phyloP scores from a whole-genome alignment of 192 early-diverging fungal genomes.

The Umbelopsis sp. region DNA sequence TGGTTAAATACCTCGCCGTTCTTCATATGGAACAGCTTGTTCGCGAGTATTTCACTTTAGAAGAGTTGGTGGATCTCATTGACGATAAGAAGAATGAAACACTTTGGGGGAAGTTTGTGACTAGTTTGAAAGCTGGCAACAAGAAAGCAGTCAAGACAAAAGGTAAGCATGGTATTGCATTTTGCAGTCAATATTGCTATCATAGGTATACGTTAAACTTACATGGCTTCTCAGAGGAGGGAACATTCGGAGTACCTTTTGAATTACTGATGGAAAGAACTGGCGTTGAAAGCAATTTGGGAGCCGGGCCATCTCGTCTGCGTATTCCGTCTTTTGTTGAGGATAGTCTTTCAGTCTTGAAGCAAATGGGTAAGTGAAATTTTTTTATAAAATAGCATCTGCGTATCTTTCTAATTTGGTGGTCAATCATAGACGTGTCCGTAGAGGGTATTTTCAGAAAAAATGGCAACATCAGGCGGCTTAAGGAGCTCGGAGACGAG shows the following conservation, averaged over 20 bases:
- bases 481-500: conserved; percentile 83
- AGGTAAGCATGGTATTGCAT: conserved; percentile 42
- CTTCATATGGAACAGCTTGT: conserved; percentile 75
- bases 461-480: conserved; percentile 93
- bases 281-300: conserved; percentile 80
- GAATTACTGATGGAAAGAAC: conserved; percentile 84
- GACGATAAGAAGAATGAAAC: conserved; percentile 72
- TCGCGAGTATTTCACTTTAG: conserved; percentile 67
- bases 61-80: conserved; percentile 82
- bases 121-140: conserved; percentile 64
- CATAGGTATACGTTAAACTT: neutral
- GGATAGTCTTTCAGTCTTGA: conserved; percentile 71
- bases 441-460: conserved; percentile 97
- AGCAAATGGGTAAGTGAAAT: conserved; percentile 62
- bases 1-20: conserved; percentile 84
- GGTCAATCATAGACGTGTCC: conserved; percentile 63
- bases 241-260: conserved; percentile 91
- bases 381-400: neutral
- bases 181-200: neutral
- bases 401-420: neutral
- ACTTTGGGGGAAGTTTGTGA: conserved; percentile 77
- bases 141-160: conserved; percentile 48
- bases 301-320: conserved; percentile 64
- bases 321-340: conserved; percentile 88
- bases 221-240: conserved; percentile 44